Evolutionary conservation across 208 protist genomes (phyloP).

Genomic region (Acanthamoeba healyi): DNA sequence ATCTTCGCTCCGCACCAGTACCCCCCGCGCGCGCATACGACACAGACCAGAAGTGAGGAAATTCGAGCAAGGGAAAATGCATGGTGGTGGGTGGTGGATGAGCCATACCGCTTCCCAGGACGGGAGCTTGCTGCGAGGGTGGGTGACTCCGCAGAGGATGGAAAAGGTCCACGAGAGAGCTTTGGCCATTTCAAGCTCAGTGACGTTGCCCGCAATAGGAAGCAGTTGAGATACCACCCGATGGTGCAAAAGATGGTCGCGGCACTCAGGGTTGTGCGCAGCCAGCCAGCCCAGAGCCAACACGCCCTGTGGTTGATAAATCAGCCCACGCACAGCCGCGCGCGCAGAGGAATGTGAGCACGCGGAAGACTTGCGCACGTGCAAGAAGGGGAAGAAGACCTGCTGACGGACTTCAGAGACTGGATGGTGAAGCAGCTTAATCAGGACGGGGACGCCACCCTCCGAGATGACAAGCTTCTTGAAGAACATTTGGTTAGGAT

Average conservation of each 20-base stretch:
- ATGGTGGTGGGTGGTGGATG: background rate
- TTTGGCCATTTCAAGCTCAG: background rate
- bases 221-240: background rate
- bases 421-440: background rate
- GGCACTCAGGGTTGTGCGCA: constrained; percentile 32
- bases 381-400: background rate
- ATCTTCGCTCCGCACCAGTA: background rate
- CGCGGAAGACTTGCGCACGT: background rate
- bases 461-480: constrained; percentile 67
- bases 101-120: background rate
- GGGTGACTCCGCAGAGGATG: constrained; percentile 37
- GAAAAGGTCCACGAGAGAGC: constrained; percentile 40
- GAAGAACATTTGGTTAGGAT: constrained; percentile 60
- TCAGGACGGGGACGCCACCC: constrained; percentile 9
- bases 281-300: background rate
- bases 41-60: no score
- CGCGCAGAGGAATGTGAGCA: no score
- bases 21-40: background rate
- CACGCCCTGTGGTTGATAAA: constrained; percentile 12
- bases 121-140: constrained; percentile 35
- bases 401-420: constrained; percentile 18
- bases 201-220: background rate
- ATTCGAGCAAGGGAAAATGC: background rate
- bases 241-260: background rate
- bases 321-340: background rate